Evolutionary conservation across 2,329 filamentous ascomycete species (phyloP).

Genomic region (Colletotrichum destructivum): DNA sequence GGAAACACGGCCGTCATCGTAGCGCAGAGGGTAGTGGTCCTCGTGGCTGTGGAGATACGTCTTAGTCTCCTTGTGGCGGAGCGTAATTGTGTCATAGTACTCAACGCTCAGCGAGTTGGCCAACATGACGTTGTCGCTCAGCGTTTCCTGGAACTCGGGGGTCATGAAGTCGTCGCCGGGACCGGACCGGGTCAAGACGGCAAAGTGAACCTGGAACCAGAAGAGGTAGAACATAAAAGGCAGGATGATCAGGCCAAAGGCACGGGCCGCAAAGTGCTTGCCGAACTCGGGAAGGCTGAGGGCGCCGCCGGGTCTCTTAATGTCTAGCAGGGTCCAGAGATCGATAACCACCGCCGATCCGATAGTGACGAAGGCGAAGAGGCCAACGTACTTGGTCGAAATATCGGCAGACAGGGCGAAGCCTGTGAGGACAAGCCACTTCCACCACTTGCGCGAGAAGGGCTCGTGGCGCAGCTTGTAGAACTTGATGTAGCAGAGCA

Average conservation of each 20-base stretch:
- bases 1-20: conserved; percentile 97
- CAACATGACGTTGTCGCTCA: conserved; percentile 95
- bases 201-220: conserved; percentile 99
- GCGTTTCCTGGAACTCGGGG: conserved; percentile 96
- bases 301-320: conserved; percentile 87
- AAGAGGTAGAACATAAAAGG: conserved; percentile 99
- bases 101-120: conserved; percentile 88
- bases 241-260: conserved; percentile 88
- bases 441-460: conserved; percentile 99
- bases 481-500: conserved; percentile 96
- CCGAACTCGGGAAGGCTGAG: conserved; percentile 84
- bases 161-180: conserved; percentile 99
- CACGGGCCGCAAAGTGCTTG: conserved; percentile 91
- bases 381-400: conserved; percentile 97
- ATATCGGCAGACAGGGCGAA: conserved; percentile 97
- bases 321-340: conserved; percentile 92
- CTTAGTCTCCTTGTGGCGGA: conserved; percentile 98
- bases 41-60: conserved; percentile 94
- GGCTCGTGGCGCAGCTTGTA: conserved; percentile 94
- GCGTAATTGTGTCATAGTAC: conserved; percentile 89
- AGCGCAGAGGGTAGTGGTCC: conserved; percentile 91
- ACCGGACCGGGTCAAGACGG: conserved; percentile 88
- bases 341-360: conserved; percentile 95
- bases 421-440: conserved; percentile 96
- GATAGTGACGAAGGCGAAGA: conserved; percentile 97